A percentile compares a stretch with the other conserved stretches of the same genome.
Evolutionary conservation across 2,329 filamentous ascomycete genomes (phyloP).

Genomic region (Penicillium occitanis): DNA sequence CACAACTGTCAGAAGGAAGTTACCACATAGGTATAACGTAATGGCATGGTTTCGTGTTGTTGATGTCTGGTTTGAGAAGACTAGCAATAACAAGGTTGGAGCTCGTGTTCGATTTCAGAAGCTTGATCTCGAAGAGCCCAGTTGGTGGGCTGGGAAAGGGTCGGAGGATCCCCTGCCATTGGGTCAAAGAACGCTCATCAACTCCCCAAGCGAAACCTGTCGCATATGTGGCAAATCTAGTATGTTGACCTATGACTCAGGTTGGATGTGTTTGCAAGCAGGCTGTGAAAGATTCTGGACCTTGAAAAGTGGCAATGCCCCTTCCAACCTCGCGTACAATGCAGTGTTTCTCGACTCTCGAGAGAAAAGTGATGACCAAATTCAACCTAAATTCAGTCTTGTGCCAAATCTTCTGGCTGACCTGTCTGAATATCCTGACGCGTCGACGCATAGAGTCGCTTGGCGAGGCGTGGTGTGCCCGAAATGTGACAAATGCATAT

Average conservation of each 20-base stretch:
- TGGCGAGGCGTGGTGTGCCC: constrained; percentile 68
- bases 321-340: constrained; percentile 50
- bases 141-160: constrained; percentile 59
- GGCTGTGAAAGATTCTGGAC: constrained; percentile 46
- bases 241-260: constrained; percentile 40
- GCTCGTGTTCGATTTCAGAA: constrained; percentile 67
- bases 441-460: constrained; percentile 53
- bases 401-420: constrained; percentile 43
- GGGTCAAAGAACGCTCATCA: constrained; percentile 33
- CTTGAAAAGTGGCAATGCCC: constrained; percentile 42
- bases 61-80: constrained; percentile 65
- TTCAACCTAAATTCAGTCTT: constrained; percentile 38
- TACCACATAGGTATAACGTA: constrained; percentile 63
- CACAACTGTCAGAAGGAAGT: constrained; percentile 47
- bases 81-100: constrained; percentile 38
- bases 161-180: constrained; percentile 29
- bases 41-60: constrained; percentile 69
- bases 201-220: constrained; percentile 37
- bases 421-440: constrained; percentile 36
- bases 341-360: constrained; percentile 58
- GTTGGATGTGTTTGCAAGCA: constrained; percentile 60
- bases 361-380: constrained; percentile 44
- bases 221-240: constrained; percentile 40
- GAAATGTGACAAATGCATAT: constrained; percentile 60
- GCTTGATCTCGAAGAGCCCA: constrained; percentile 50